Evolutionary conservation across 108 stramenopile genomes (phyloP).

Genomic region (Aurantiochytrium sp.): DNA sequence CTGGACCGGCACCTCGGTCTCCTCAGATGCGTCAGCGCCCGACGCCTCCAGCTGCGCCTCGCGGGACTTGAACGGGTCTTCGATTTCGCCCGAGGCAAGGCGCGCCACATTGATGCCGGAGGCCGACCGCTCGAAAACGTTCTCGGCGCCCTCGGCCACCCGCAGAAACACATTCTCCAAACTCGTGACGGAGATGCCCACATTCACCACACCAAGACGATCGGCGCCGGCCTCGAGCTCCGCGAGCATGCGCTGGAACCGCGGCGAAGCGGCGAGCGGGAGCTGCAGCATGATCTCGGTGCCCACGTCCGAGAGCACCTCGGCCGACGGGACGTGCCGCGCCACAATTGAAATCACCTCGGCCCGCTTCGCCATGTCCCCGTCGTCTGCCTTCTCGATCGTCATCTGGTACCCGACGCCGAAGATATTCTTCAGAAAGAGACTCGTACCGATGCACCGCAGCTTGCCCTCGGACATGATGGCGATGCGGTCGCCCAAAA

Average conservation of each 20-base stretch:
- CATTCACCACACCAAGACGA: constrained; percentile 35
- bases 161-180: constrained; percentile 54
- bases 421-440: constrained; percentile 71
- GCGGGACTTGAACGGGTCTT: not conserved
- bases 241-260: constrained; percentile 10
- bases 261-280: not conserved
- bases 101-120: not conserved
- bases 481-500: constrained; percentile 67
- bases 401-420: constrained; percentile 65
- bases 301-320: not conserved
- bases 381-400: not conserved
- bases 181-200: constrained; percentile 48
- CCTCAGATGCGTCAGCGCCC: not conserved
- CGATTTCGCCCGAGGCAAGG: not conserved
- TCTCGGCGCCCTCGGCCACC: constrained; percentile 26
- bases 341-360: not conserved
- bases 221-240: constrained; percentile 29
- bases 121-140: not conserved
- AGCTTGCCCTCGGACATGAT: constrained; percentile 67
- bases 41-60: not conserved
- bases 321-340: not conserved
- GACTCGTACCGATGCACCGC: constrained; percentile 57
- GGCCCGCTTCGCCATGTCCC: not conserved
- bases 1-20: not conserved
- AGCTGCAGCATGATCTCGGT: not conserved